A percentile compares a stretch with the other conserved stretches of the same genome.
These are phyloP conservation scores for Penstemon davidsonii DNA, from an alignment of 257 asterid species.

Conservation along the genomic window DNA sequence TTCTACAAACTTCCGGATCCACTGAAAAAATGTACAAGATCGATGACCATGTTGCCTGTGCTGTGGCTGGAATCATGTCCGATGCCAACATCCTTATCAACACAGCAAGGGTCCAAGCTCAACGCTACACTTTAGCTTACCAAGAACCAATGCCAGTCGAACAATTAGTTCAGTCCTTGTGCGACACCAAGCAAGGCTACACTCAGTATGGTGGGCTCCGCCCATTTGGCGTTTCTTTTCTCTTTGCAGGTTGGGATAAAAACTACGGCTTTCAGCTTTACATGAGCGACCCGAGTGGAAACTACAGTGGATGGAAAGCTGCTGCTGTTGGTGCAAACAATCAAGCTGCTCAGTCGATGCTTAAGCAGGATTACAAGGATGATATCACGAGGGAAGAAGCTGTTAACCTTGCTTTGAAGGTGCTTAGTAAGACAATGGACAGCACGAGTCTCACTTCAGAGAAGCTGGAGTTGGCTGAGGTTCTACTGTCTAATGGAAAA, in stretches of 20 bases:
- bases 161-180: constrained; percentile 85
- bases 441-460: constrained; percentile 91
- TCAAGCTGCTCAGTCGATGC: constrained; percentile 91
- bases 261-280: constrained; percentile 91
- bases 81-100: constrained; percentile 93
- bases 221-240: constrained; percentile 91
- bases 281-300: constrained; percentile 98
- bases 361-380: constrained; percentile 93
- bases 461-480: constrained; percentile 95
- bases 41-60: constrained; percentile 94
- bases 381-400: constrained; percentile 83
- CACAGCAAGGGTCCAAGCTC: constrained; percentile 95
- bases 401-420: constrained; percentile 73
- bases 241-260: constrained; percentile 95
- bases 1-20: constrained; percentile 79
- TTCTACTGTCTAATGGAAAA: constrained; percentile 56
- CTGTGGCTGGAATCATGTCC: constrained; percentile 95
- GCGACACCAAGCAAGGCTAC: constrained; percentile 96
- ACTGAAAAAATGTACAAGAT: constrained; percentile 93
- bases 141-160: constrained; percentile 97
- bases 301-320: constrained; percentile 92
- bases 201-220: constrained; percentile 95
- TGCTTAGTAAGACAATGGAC: constrained; percentile 93
- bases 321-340: constrained; percentile 92
- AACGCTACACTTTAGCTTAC: constrained; percentile 74